phyloP scores from a whole-genome alignment of 2,329 filamentous ascomycete species.

The Cryphonectria parasitica region DNA sequence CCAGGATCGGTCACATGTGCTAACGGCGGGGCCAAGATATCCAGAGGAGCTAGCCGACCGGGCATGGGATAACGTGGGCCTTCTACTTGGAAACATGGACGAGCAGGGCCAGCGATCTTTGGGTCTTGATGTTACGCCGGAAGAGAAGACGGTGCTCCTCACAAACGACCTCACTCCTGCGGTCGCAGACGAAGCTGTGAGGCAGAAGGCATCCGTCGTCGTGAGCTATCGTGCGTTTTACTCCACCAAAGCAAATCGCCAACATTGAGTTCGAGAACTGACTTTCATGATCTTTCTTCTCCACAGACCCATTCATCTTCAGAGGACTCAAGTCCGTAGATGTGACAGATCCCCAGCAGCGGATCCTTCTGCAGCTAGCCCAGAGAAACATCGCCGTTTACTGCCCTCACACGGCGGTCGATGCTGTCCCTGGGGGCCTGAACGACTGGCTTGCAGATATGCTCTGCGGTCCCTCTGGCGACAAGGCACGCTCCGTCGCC shows the following conservation, averaged over 20 bases:
- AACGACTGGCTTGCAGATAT: slow-evolving; percentile 95
- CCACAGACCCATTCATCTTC: slow-evolving; percentile 92
- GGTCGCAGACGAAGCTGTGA: slow-evolving; percentile 89
- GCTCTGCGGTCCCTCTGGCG: slow-evolving; percentile 59
- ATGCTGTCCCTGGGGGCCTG: slow-evolving; percentile 81
- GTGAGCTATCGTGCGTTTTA: slow-evolving; percentile 78
- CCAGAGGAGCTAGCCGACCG: slow-evolving; percentile 87
- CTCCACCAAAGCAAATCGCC: slow-evolving; percentile 19
- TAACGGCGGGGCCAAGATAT: slow-evolving; percentile 60
- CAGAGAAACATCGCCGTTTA: slow-evolving; percentile 93
- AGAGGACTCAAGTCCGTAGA: slow-evolving; percentile 87
- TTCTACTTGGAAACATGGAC: slow-evolving; percentile 61
- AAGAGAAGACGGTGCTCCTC: slow-evolving; percentile 50
- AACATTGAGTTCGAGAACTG: background rate
- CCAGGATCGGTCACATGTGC: background rate
- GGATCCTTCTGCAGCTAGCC: slow-evolving; percentile 78
- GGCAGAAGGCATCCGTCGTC: slow-evolving; percentile 74
- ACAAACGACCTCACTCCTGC: slow-evolving; percentile 89
- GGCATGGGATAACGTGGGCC: slow-evolving; percentile 95
- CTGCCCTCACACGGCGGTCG: slow-evolving; percentile 92
- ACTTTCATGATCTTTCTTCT: background rate
- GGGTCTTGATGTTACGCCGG: slow-evolving; percentile 35
- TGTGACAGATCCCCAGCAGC: slow-evolving; percentile 82
- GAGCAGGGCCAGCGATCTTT: slow-evolving; percentile 30
- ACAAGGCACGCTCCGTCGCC: slow-evolving; percentile 46